These are phyloP conservation scores for Brassica carinata DNA, from an alignment of 345 rosid genomes.

Conservation along the genomic window DNA sequence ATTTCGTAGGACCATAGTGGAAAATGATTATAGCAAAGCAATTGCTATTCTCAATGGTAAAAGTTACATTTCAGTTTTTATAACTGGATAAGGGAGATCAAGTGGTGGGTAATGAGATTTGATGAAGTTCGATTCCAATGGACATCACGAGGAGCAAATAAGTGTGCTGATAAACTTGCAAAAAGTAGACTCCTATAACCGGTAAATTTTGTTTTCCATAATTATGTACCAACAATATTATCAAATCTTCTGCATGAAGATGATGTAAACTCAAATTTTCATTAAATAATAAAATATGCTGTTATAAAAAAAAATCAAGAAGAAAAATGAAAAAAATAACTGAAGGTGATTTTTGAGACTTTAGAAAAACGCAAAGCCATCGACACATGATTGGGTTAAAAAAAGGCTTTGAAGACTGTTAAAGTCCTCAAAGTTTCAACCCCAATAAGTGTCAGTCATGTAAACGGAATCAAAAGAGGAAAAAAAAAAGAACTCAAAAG, in stretches of 20 bases:
- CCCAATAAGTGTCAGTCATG: no score
- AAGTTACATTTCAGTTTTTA: background rate
- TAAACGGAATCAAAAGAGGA: no score
- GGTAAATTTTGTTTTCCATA: background rate
- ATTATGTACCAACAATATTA: background rate
- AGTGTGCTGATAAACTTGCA: background rate
- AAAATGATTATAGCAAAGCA: background rate
- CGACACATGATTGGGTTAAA: no score
- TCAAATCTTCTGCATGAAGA: background rate
- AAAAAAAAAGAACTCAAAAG: no score
- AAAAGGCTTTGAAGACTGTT: no score
- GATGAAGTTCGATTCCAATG: background rate
- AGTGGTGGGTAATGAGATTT: background rate
- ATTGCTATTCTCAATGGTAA: background rate
- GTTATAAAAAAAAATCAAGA: no score
- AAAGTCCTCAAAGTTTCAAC: no score
- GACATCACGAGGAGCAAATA: background rate
- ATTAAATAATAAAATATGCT: background rate
- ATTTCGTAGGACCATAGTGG: background rate
- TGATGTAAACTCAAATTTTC: background rate
- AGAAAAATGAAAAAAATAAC: no score
- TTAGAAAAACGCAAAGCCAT: no score
- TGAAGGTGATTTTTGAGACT: no score
- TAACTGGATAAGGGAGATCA: background rate
- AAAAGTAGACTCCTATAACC: background rate